Evolutionary conservation across 306 rosid species (phyloP).

Genomic region (Cicer arietinum): DNA sequence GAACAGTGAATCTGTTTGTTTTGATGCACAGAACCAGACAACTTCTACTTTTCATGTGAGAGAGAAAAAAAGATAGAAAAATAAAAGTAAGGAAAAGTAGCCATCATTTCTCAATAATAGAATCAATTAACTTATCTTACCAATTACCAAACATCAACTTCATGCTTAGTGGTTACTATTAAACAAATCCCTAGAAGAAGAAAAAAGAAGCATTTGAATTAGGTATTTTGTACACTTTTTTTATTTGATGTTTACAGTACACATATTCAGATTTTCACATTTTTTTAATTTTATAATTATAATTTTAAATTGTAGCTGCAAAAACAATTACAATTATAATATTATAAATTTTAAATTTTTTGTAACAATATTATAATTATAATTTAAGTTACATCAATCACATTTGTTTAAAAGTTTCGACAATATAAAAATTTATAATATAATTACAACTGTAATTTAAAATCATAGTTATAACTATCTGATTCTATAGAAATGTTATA

Average conservation of each 20-base stretch:
- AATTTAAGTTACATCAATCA: too few relatives aligned
- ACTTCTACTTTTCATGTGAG: slow-evolving; percentile 69
- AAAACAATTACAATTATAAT: too few relatives aligned
- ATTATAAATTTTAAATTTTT: too few relatives aligned
- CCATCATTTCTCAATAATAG: slow-evolving; percentile 98
- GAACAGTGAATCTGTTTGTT: slow-evolving; percentile 60
- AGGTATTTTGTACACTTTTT: not conserved
- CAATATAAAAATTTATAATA: too few relatives aligned
- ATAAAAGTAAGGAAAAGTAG: slow-evolving; percentile 56
- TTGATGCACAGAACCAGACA: slow-evolving; percentile 73
- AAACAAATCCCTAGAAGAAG: slow-evolving; percentile 48
- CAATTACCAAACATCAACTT: slow-evolving; percentile 87
- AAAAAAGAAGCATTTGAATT: slow-evolving; percentile 51
- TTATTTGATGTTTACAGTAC: not conserved
- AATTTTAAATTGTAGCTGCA: too few relatives aligned
- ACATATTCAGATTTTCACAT: too few relatives aligned
- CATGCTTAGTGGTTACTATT: slow-evolving; percentile 46
- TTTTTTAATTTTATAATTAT: too few relatives aligned
- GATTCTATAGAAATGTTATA: too few relatives aligned
- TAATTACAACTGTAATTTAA: too few relatives aligned
- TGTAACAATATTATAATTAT: too few relatives aligned
- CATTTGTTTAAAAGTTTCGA: too few relatives aligned
- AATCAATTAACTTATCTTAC: slow-evolving; percentile 81
- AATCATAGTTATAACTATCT: too few relatives aligned
- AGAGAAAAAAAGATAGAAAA: slow-evolving; percentile 41